Conservation (phyloP, 164 flowering plant species). For the Brasenia schreberi region DNA sequence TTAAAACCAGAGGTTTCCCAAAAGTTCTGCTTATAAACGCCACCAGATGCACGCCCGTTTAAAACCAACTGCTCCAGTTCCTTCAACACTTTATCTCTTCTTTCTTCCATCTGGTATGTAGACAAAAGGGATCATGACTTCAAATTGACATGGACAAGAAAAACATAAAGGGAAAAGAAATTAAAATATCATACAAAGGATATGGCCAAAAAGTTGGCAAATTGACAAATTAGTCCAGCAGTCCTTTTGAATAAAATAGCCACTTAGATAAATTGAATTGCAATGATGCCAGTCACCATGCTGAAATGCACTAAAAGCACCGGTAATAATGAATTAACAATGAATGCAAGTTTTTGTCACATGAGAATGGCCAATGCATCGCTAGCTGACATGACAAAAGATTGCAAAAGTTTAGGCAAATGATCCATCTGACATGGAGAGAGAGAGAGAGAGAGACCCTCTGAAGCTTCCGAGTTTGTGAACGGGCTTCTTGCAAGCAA, state of each 20-base stretch:
- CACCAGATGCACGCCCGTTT: slow-evolving; percentile 21
- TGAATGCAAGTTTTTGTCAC: too few species aligned
- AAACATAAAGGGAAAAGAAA: not conserved
- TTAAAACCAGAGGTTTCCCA: slow-evolving; percentile 89
- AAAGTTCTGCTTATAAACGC: slow-evolving; percentile 47
- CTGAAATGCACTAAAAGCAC: too few species aligned
- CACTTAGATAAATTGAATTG: too few species aligned
- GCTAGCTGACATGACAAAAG: too few species aligned
- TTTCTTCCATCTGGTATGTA: slow-evolving; percentile 62
- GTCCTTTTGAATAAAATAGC: too few species aligned
- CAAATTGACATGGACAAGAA: not conserved
- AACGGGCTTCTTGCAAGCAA: slow-evolving; percentile 84
- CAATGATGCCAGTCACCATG: too few species aligned
- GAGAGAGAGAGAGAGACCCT: slow-evolving; percentile 32
- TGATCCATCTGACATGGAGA: too few species aligned
- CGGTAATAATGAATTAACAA: too few species aligned
- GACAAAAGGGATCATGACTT: not conserved
- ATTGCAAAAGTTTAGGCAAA: too few species aligned
- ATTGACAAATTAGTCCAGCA: too few species aligned
- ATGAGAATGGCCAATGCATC: too few species aligned
- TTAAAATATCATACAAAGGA: not conserved
- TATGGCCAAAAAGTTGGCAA: too few species aligned
- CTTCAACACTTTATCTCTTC: slow-evolving; percentile 70
- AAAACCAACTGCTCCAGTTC: slow-evolving; percentile 71
- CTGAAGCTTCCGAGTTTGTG: slow-evolving; percentile 88